A percentile compares a stretch with the other conserved stretches of the same genome.
Conservation (phyloP, 352 stramenopile genomes). For the Phytophthora niederhauseri region DNA sequence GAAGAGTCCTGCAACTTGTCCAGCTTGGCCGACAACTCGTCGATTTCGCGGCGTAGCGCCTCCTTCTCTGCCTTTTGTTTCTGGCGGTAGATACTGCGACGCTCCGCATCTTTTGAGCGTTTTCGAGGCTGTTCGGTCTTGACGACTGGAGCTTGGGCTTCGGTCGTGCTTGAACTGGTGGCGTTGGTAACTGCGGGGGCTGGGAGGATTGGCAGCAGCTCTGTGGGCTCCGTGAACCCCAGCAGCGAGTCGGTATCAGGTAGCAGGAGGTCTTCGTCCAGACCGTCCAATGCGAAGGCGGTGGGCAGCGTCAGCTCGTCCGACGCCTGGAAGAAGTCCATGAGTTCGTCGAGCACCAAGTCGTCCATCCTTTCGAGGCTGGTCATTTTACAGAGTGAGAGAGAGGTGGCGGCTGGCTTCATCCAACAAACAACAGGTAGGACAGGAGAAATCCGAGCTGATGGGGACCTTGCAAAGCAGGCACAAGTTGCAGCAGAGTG, state of each 20-base stretch:
- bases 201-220: not conserved
- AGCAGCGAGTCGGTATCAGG: conserved; percentile 6
- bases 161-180: not conserved
- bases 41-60: conserved; percentile 33
- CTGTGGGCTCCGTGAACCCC: not conserved
- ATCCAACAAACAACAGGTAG: conserved; percentile 20
- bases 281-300: conserved; percentile 11
- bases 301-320: conserved; percentile 25
- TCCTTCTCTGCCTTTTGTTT: conserved; percentile 44
- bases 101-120: conserved; percentile 36
- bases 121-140: conserved; percentile 1
- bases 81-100: conserved; percentile 44
- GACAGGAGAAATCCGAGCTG: conserved; percentile 26
- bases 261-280: conserved; percentile 7
- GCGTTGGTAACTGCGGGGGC: not conserved
- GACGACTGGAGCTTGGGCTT: not conserved
- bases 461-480: conserved; percentile 17
- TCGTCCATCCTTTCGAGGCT: conserved; percentile 34
- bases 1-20: conserved; percentile 28
- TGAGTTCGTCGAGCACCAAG: conserved; percentile 32
- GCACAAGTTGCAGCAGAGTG: conserved; percentile 20
- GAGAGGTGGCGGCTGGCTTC: conserved; percentile 2
- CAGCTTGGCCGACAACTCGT: conserved; percentile 37
- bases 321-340: conserved; percentile 31
- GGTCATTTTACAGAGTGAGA: conserved; percentile 27